These are phyloP conservation scores for Suhomyces emberorum DNA, from an alignment of 805 yeast species.

Conservation along the genomic window DNA sequence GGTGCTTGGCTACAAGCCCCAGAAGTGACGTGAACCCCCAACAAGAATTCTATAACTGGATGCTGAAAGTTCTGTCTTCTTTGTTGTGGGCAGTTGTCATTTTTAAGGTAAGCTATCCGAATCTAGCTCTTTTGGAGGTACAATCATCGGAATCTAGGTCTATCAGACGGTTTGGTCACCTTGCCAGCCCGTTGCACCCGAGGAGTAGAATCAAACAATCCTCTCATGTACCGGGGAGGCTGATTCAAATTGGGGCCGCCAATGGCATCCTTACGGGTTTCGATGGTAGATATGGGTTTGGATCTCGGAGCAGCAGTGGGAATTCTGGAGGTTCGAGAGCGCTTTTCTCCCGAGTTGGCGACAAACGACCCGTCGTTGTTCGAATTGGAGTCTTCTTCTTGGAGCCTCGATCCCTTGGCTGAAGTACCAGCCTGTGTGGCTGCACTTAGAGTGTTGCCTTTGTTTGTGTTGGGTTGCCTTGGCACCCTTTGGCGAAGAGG, in stretches of 20 bases:
- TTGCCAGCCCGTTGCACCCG: too few species aligned
- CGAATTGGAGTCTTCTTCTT: conserved; percentile 22
- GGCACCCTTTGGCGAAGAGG: background rate
- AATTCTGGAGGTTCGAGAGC: conserved; percentile 15
- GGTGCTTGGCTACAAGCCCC: too few species aligned
- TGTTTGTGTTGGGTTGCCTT: background rate
- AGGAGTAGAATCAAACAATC: conserved; percentile 31
- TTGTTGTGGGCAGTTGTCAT: too few species aligned
- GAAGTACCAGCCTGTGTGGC: background rate
- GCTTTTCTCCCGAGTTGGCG: conserved; percentile 16
- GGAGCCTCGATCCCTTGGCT: background rate
- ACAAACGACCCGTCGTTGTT: conserved; percentile 28
- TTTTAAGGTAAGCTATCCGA: too few species aligned
- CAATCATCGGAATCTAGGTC: too few species aligned
- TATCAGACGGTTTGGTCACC: too few species aligned
- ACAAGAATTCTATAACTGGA: too few species aligned
- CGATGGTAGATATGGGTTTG: too few species aligned
- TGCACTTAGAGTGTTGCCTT: background rate
- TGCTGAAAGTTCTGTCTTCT: too few species aligned
- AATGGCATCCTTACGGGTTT: conserved; percentile 4
- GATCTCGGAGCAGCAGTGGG: conserved; percentile 9
- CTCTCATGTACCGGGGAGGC: conserved; percentile 42
- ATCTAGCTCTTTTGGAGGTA: too few species aligned
- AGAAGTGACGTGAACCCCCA: too few species aligned
- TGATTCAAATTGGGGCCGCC: conserved; percentile 40